Conservation (phyloP, 163 green algal genomes). For the Chlamydomonas reinhardtii region DNA sequence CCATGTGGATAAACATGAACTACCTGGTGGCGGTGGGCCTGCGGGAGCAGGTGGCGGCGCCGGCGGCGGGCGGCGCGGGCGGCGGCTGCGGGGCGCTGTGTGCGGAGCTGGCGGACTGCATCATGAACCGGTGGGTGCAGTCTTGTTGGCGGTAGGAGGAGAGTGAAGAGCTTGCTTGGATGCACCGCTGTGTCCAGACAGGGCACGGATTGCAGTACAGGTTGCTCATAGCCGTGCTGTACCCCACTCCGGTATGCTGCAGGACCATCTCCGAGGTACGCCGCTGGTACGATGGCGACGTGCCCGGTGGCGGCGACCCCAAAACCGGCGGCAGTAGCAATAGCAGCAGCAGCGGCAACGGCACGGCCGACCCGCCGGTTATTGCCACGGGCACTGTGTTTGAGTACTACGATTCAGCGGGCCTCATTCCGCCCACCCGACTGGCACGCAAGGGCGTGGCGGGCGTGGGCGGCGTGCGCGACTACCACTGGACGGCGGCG, state of each 20-base stretch:
- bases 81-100: background rate
- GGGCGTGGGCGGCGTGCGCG: slow-evolving; percentile 19
- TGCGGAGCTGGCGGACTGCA: background rate
- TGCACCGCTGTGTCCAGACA: no score
- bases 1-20: slow-evolving; percentile 48
- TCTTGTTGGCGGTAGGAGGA: no score
- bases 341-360: background rate
- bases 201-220: no score
- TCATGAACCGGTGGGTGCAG: slow-evolving; percentile 8
- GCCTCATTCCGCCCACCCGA: background rate
- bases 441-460: slow-evolving; percentile 14
- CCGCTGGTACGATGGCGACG: slow-evolving; percentile 24
- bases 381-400: slow-evolving; percentile 26
- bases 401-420: slow-evolving; percentile 35
- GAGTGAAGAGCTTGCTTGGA: no score
- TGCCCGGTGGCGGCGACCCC: background rate
- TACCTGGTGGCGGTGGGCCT: slow-evolving; percentile 36
- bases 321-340: background rate
- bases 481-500: slow-evolving; percentile 46
- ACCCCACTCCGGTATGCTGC: background rate
- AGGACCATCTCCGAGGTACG: slow-evolving; percentile 40
- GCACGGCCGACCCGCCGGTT: background rate
- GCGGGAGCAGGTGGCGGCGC: slow-evolving; percentile 2
- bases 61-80: no score
- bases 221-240: background rate